Conservation (phyloP, 352 stramenopile genomes). For the Phytophthora aleatoria region DNA sequence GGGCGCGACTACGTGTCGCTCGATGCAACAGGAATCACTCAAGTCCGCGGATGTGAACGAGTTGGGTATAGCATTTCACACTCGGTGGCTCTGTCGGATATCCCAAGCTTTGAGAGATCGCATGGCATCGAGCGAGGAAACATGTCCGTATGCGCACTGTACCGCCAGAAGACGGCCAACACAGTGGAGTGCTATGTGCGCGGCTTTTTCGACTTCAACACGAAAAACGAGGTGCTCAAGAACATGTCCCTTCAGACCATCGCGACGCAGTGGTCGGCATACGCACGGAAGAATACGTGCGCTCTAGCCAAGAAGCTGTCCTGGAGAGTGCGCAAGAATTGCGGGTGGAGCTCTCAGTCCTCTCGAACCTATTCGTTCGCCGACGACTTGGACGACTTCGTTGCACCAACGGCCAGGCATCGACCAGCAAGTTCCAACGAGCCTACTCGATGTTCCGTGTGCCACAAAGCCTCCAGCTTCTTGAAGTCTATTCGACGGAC, state of each 20-base stretch:
- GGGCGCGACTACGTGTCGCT: conserved; percentile 41
- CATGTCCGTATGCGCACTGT: conserved; percentile 51
- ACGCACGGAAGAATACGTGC: conserved; percentile 37
- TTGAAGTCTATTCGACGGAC: conserved; percentile 29
- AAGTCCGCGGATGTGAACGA: conserved; percentile 27
- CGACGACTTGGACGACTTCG: conserved; percentile 36
- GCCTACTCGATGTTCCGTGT: conserved; percentile 26
- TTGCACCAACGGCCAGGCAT: conserved; percentile 14
- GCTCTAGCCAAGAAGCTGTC: conserved; percentile 45
- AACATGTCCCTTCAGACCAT: conserved; percentile 41
- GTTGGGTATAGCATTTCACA: conserved; percentile 52
- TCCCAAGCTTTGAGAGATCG: conserved; percentile 33
- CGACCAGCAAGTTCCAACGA: conserved; percentile 5
- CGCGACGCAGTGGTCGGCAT: conserved; percentile 38
- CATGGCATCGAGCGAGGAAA: conserved; percentile 49
- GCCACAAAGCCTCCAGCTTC: conserved; percentile 31
- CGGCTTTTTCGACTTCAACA: conserved; percentile 44
- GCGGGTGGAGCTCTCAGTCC: conserved; percentile 32
- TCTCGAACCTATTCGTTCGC: conserved; percentile 40
- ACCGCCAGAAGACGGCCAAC: conserved; percentile 32
- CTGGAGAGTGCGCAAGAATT: conserved; percentile 38
- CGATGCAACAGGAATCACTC: conserved; percentile 42
- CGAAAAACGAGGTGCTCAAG: conserved; percentile 34
- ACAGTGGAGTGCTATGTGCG: conserved; percentile 57
- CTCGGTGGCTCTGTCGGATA: conserved; percentile 43